A percentile compares a stretch with the other conserved stretches of the same genome.
Evolutionary conservation across 2,329 filamentous ascomycete species (phyloP).

Genomic region (Trichothecium sympodiale): DNA sequence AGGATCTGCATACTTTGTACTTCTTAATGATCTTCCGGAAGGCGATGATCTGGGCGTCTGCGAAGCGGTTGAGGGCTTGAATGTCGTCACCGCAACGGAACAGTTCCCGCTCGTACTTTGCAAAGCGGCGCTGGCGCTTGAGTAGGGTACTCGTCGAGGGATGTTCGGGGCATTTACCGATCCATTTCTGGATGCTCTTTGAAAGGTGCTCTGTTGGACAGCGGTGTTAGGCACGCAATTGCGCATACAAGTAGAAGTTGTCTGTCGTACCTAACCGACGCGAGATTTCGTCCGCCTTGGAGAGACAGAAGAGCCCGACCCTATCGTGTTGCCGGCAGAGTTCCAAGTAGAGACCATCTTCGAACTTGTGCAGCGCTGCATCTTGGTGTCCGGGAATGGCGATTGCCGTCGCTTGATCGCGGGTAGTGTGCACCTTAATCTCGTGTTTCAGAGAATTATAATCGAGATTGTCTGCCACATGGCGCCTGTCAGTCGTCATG

Average conservation of each 20-base stretch:
- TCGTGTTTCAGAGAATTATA: slow-evolving; percentile 79
- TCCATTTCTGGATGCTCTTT: slow-evolving; percentile 33
- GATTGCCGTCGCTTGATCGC: slow-evolving; percentile 57
- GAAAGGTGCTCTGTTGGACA: slow-evolving; percentile 35
- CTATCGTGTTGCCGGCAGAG: slow-evolving; percentile 67
- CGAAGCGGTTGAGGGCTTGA: slow-evolving; percentile 58
- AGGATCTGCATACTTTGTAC: slow-evolving; percentile 45
- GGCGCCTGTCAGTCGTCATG: background rate
- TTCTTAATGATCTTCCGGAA: slow-evolving; percentile 82
- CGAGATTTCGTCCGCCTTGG: slow-evolving; percentile 69
- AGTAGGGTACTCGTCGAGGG: slow-evolving; percentile 16
- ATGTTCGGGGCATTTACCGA: slow-evolving; percentile 29
- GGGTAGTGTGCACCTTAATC: slow-evolving; percentile 71
- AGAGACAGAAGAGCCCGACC: slow-evolving; percentile 66
- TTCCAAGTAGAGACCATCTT: slow-evolving; percentile 59
- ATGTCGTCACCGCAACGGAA: slow-evolving; percentile 59
- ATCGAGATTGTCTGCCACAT: slow-evolving; percentile 65
- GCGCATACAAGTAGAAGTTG: too few relatives aligned
- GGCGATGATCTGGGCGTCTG: slow-evolving; percentile 60
- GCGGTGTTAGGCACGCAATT: too few relatives aligned
- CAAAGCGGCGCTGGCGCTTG: slow-evolving; percentile 39
- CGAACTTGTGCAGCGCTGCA: slow-evolving; percentile 48
- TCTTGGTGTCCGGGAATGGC: slow-evolving; percentile 64
- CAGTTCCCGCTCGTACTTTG: slow-evolving; percentile 41
- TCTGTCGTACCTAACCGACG: slow-evolving; percentile 57